These are phyloP conservation scores for Russula ochroleuca DNA, from an alignment of 768 basidiomycete species.

Conservation along the genomic window DNA sequence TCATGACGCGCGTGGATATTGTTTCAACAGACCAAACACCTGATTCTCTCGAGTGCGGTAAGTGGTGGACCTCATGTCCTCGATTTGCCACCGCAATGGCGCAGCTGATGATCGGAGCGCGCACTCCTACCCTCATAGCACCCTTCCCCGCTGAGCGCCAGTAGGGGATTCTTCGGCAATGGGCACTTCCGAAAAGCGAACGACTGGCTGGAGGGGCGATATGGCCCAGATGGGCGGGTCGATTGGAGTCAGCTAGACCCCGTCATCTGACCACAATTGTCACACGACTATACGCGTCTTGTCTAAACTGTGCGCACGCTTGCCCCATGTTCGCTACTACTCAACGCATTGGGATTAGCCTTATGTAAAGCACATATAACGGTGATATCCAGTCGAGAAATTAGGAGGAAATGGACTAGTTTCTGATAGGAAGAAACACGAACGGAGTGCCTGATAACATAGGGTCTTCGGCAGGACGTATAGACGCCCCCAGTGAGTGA, in stretches of 20 bases:
- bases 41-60: slow-evolving; percentile 73
- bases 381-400: slow-evolving; percentile 23
- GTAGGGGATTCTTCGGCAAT: slow-evolving; percentile 81
- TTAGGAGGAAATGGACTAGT: slow-evolving; percentile 22
- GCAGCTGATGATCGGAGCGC: slow-evolving; percentile 18
- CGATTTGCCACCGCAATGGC: slow-evolving; percentile 3
- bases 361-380: slow-evolving; percentile 26
- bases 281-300: slow-evolving; percentile 9
- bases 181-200: slow-evolving; percentile 86
- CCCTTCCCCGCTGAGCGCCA: slow-evolving; percentile 77
- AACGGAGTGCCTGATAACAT: slow-evolving; percentile 24
- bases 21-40: slow-evolving; percentile 62
- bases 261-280: slow-evolving; percentile 24
- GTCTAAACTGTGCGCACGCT: background rate
- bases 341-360: slow-evolving; percentile 23
- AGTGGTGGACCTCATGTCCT: slow-evolving; percentile 33
- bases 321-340: slow-evolving; percentile 4
- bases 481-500: slow-evolving; percentile 24
- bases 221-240: slow-evolving; percentile 67
- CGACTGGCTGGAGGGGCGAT: slow-evolving; percentile 76
- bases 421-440: slow-evolving; percentile 13
- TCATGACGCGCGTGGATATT: background rate
- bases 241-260: slow-evolving; percentile 59
- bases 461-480: slow-evolving; percentile 10
- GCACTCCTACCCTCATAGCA: slow-evolving; percentile 44